Percentiles rank a stretch among this genome's conserved stretches.
These are phyloP conservation scores for Macrolepiota fuliginosa DNA, from an alignment of 768 basidiomycete species.

Conservation along the genomic window DNA sequence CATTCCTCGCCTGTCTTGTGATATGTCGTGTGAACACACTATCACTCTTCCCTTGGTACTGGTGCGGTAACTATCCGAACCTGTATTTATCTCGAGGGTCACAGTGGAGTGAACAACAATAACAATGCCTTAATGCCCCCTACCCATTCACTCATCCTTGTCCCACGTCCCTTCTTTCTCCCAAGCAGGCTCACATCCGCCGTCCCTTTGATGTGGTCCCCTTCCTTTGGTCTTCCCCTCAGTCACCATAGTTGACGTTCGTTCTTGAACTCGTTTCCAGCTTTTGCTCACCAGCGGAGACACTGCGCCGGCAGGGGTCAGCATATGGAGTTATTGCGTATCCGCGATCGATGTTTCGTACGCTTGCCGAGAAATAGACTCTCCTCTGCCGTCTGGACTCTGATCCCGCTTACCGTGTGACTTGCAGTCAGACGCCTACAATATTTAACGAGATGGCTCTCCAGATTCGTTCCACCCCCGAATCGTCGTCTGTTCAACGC, in stretches of 20 bases:
- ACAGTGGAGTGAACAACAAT: neutral
- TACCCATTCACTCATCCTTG: neutral
- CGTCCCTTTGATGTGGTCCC: conserved; percentile 19
- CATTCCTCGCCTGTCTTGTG: neutral
- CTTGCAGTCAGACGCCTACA: neutral
- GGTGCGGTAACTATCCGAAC: neutral
- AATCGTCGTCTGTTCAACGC: conserved; percentile 24
- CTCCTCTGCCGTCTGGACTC: conserved; percentile 9
- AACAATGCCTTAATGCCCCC: neutral
- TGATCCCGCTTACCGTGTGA: conserved; percentile 16
- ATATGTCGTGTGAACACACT: conserved; percentile 1
- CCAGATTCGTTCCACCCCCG: conserved; percentile 18
- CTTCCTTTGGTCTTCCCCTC: conserved; percentile 37
- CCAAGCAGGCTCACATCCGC: conserved; percentile 24
- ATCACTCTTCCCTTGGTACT: neutral
- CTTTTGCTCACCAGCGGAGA: conserved; percentile 29
- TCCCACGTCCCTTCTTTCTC: conserved; percentile 8
- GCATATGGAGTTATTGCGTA: conserved; percentile 66
- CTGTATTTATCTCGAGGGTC: neutral
- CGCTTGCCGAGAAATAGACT: conserved; percentile 16
- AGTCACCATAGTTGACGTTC: conserved; percentile 55
- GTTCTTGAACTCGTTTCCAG: conserved; percentile 52
- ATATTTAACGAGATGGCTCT: neutral
- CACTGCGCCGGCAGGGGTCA: conserved; percentile 43
- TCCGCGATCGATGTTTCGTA: conserved; percentile 45